Evolutionary conservation across 2,329 filamentous ascomycete species (phyloP).

Genomic region (Hortaea sp.): DNA sequence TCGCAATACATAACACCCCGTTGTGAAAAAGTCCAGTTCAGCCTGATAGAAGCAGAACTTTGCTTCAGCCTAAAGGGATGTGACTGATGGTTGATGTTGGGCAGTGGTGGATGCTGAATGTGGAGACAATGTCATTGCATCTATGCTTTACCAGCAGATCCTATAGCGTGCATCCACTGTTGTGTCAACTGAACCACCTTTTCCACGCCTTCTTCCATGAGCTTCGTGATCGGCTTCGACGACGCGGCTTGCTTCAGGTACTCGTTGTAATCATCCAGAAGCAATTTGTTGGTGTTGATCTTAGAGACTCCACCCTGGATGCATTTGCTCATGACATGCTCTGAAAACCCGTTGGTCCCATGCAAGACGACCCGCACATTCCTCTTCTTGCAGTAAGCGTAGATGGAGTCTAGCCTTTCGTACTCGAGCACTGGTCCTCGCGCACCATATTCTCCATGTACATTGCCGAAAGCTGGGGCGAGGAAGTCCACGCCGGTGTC

Average conservation of each 20-base stretch:
- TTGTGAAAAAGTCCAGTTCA: too few species aligned
- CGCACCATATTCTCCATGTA: conserved; percentile 61
- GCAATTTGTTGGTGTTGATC: conserved; percentile 50
- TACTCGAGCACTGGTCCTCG: conserved; percentile 51
- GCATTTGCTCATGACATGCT: conserved; percentile 45
- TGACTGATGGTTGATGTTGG: too few species aligned
- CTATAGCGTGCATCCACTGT: conserved; percentile 13
- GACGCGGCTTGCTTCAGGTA: conserved; percentile 6
- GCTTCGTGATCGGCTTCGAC: conserved; percentile 11
- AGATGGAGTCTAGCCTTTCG: conserved; percentile 41
- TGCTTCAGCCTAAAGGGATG: too few species aligned
- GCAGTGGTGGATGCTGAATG: too few species aligned
- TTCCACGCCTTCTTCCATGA: conserved; percentile 16
- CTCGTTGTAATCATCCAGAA: conserved; percentile 22
- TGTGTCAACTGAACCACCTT: conserved; percentile 12
- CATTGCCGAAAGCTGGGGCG: conserved; percentile 65
- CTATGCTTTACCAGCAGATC: conserved; percentile 12
- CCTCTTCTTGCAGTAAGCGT: conserved; percentile 35
- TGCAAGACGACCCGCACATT: conserved; percentile 45
- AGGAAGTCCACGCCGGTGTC: conserved; percentile 62
- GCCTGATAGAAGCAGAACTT: too few species aligned
- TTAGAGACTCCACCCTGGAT: conserved; percentile 47
- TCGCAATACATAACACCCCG: too few species aligned
- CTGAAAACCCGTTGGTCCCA: conserved; percentile 47
- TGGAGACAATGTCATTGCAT: background rate